Conservation (phyloP, 148 eudicot genomes). For the Rhododendron molle region DNA sequence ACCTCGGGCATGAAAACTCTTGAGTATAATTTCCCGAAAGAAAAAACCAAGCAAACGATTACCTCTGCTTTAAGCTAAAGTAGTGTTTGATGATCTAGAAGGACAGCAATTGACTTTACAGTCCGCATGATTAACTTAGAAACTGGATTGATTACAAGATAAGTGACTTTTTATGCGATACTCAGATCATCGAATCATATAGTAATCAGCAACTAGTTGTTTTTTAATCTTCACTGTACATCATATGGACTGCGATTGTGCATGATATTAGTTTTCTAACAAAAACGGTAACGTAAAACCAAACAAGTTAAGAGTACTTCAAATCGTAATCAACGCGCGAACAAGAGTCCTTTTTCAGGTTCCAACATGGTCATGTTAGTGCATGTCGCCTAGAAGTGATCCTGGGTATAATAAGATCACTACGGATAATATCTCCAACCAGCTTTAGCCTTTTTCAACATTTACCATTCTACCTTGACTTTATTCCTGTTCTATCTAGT, state of each 20-base stretch:
- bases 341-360: slow-evolving; percentile 7
- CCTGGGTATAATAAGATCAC: slow-evolving; percentile 19
- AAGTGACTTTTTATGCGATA: neutral
- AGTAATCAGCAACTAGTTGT: too few relatives aligned
- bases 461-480: neutral
- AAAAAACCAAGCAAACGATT: too few relatives aligned
- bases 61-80: neutral
- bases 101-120: neutral
- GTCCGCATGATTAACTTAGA: neutral
- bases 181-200: too few relatives aligned
- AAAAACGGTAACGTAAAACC: too few relatives aligned
- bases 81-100: neutral
- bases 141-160: neutral
- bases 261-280: too few relatives aligned
- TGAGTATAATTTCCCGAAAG: too few relatives aligned
- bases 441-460: slow-evolving; percentile 6
- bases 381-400: slow-evolving; percentile 22
- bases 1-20: too few relatives aligned
- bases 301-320: neutral
- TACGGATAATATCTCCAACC: neutral
- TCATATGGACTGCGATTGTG: too few relatives aligned
- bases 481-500: slow-evolving; percentile 18
- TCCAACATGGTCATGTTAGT: slow-evolving; percentile 19
- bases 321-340: neutral
- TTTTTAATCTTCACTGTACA: too few relatives aligned